A percentile compares a stretch with the other conserved stretches of the same genome.
phyloP scores from a whole-genome alignment of 2,329 filamentous ascomycete species.

The Ophioceras dolichostomum region DNA sequence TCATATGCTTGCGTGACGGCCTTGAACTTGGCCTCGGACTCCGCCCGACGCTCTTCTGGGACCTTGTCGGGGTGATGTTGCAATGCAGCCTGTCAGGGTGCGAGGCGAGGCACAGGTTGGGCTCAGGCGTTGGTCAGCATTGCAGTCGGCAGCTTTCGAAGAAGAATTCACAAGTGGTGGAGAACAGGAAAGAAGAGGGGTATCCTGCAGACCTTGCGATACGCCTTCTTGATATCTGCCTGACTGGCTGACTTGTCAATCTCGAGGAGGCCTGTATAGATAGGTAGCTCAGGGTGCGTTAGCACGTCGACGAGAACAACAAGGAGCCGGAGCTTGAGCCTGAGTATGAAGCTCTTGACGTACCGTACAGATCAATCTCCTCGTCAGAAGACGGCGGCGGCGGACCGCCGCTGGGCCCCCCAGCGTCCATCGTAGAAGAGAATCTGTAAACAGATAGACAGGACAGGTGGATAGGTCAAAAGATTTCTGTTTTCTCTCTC shows the following conservation, averaged over 20 bases:
- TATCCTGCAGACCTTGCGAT: conserved; percentile 72
- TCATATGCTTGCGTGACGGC: conserved; percentile 89
- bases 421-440: conserved; percentile 13
- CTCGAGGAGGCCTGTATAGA: conserved; percentile 61
- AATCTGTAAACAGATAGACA: too few species aligned
- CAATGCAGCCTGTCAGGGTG: conserved; percentile 69
- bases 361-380: conserved; percentile 47
- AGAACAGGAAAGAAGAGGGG: conserved; percentile 3
- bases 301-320: too few species aligned
- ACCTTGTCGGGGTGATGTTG: conserved; percentile 94
- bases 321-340: too few species aligned
- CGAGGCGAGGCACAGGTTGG: too few species aligned
- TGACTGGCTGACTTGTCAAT: conserved; percentile 60
- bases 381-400: conserved; percentile 16
- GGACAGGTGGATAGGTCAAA: too few species aligned
- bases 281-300: conserved; percentile 1
- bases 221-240: conserved; percentile 87
- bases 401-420: conserved; percentile 9
- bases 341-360: too few species aligned
- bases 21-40: conserved; percentile 89
- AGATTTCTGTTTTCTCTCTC: too few species aligned
- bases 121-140: too few species aligned
- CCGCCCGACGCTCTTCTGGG: conserved; percentile 68
- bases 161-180: too few species aligned
- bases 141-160: too few species aligned